Evolutionary conservation across 345 rosid genomes (phyloP).

Genomic region (Anacardium occidentale): DNA sequence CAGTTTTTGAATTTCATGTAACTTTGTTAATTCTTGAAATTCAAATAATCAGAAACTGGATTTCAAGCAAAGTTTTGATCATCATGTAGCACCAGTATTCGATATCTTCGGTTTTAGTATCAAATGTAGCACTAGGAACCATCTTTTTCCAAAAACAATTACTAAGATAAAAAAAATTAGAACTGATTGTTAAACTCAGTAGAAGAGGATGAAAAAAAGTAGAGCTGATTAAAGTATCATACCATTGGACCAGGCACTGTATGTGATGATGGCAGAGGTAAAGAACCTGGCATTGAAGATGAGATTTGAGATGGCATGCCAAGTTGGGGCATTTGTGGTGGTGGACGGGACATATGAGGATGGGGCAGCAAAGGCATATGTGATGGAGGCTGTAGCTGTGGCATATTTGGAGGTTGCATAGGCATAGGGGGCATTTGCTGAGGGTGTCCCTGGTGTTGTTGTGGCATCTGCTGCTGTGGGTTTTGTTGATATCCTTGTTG

Average conservation of each 20-base stretch:
- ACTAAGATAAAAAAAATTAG: background rate
- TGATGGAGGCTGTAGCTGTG: constrained; percentile 81
- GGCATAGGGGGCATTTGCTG: constrained; percentile 75
- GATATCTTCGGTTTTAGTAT: too few relatives aligned
- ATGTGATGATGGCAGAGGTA: constrained; percentile 47
- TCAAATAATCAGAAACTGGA: background rate
- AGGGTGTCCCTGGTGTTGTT: constrained; percentile 63
- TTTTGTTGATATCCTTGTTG: constrained; percentile 86
- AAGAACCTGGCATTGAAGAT: constrained; percentile 45
- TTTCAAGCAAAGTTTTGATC: background rate
- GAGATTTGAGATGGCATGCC: constrained; percentile 51
- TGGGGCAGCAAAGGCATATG: constrained; percentile 75
- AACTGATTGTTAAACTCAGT: constrained; percentile 6
- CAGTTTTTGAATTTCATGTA: background rate
- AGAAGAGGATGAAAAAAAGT: background rate
- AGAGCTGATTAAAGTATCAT: constrained; percentile 24
- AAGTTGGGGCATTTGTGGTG: constrained; percentile 69
- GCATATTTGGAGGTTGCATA: constrained; percentile 74
- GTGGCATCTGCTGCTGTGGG: constrained; percentile 58
- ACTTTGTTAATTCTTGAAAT: too few relatives aligned
- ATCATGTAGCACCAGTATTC: too few relatives aligned
- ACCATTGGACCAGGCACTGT: constrained; percentile 85
- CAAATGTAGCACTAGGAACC: too few relatives aligned
- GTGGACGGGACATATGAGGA: constrained; percentile 80
- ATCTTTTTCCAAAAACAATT: too few relatives aligned